Conservation (phyloP, 257 asterid species). For the Lavandula angustifolia region DNA sequence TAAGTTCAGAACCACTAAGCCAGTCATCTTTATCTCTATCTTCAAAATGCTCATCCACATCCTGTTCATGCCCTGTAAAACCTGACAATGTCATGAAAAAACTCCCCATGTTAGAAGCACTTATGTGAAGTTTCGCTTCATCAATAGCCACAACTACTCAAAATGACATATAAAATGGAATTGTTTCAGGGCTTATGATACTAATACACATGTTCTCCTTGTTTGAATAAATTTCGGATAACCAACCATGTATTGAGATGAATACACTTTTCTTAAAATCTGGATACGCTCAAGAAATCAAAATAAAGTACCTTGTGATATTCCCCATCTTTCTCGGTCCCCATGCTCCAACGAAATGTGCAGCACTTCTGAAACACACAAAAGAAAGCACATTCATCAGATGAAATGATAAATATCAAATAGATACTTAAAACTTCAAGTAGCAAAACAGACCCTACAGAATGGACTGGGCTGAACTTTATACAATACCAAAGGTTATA, state of each 20-base stretch:
- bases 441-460: conserved; percentile 1
- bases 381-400: conserved; percentile 18
- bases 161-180: not conserved
- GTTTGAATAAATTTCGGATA: conserved; percentile 1
- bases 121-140: not conserved
- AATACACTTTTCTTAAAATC: not conserved
- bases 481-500: not conserved
- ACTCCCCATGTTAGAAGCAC: conserved; percentile 21
- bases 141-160: conserved; percentile 1
- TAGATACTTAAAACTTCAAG: conserved; percentile 18
- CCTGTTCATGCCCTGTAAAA: conserved; percentile 44
- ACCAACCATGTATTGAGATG: not conserved
- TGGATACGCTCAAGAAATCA: not conserved
- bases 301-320: conserved; percentile 57
- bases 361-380: conserved; percentile 64
- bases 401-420: conserved; percentile 4
- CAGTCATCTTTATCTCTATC: conserved; percentile 37
- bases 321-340: conserved; percentile 65
- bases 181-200: not conserved
- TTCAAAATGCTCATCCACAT: conserved; percentile 42
- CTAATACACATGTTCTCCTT: not conserved
- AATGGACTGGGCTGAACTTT: conserved; percentile 3
- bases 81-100: conserved; percentile 43
- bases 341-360: conserved; percentile 54
- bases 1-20: conserved; percentile 42